Evolutionary conservation across 306 rosid species (phyloP), one percentile per base, ranked within the genome.

Genomic region (Sicyos baderoa): DNA sequence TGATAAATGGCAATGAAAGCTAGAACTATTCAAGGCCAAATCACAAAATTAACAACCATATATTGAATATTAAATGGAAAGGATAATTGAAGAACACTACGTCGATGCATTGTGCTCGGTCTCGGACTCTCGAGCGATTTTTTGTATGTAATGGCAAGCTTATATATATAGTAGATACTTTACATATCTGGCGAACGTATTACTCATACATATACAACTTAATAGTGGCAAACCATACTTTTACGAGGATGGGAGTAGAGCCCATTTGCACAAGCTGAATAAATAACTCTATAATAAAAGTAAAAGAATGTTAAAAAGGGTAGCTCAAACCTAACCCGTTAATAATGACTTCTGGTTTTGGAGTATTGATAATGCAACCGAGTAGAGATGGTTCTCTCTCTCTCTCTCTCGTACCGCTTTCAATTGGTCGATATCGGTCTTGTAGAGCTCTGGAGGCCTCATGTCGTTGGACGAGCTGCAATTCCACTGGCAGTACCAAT

Each of bases 241-340:
- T 44, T 62, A 74, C 73, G 76, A 76, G 72, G 78, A 80, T 72
- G 85, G 76, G 76, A 80, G 72, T 68, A 68, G 77, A 81, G 73
- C 81, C 81, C 63, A 52, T 74, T 81, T 78, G 68, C 72, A 76
- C 80, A 68, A 71, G 82, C 88, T 59, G 29, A 72, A 60, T 56
- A 70, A 82, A 45, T 83, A 40, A 40, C 72, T 70, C 79, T 40
- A 40, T 76, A 82, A 40, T 76, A 82, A 32, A 77, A 71, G 76
- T 81, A 79, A 79, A 83, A 69, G 74, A 78, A 82, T 74, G 65
- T 78, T 75, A 21, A 76, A 68, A 77, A 61, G n/a, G n/a, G n/a
- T n/a, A n/a, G 70, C 74, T 70, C 78, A 49, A 59, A 47, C 79
- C 79, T 60, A 74, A 47, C 84, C 71, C 75, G 21, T 67, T 81